These are phyloP conservation scores for Panicum hallii DNA, from an alignment of 202 grass and related monocot species.

Conservation along the genomic window DNA sequence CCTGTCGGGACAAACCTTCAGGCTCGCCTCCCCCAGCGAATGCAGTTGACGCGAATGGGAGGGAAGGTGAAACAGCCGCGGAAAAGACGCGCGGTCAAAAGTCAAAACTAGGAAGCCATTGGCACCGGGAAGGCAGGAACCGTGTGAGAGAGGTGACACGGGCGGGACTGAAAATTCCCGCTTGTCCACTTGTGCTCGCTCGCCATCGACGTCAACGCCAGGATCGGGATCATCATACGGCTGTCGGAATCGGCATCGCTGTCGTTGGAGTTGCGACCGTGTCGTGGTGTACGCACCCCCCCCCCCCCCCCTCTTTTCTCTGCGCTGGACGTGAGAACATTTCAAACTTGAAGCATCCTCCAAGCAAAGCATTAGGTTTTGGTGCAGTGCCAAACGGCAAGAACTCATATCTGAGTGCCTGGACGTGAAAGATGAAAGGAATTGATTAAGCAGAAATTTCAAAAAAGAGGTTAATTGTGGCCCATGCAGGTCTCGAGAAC, in stretches of 20 bases:
- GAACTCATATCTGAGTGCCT: too few species aligned
- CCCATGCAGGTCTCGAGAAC: constrained; percentile 95
- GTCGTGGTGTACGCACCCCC: constrained; percentile 6
- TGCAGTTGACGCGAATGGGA: not conserved
- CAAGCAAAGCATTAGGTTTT: not conserved
- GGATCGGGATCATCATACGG: not conserved
- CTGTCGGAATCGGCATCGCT: not conserved
- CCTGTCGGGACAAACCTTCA: not conserved
- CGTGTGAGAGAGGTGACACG: not conserved
- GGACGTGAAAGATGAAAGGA: too few species aligned
- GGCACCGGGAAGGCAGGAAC: not conserved
- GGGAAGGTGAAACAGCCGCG: not conserved
- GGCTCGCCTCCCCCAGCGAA: not conserved
- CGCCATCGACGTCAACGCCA: not conserved
- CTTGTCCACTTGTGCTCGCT: not conserved
- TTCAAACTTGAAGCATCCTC: not conserved
- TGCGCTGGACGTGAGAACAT: not conserved
- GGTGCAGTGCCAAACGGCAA: not conserved
- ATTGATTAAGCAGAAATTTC: too few species aligned
- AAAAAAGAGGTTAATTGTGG: constrained; percentile 1
- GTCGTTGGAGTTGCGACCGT: constrained; percentile 1
- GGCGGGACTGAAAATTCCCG: not conserved
- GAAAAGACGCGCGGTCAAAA: not conserved
- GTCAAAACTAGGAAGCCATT: not conserved
- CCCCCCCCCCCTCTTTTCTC: not conserved